Conservation (phyloP, 169 alveolate species). For the Neospora caninum region DNA sequence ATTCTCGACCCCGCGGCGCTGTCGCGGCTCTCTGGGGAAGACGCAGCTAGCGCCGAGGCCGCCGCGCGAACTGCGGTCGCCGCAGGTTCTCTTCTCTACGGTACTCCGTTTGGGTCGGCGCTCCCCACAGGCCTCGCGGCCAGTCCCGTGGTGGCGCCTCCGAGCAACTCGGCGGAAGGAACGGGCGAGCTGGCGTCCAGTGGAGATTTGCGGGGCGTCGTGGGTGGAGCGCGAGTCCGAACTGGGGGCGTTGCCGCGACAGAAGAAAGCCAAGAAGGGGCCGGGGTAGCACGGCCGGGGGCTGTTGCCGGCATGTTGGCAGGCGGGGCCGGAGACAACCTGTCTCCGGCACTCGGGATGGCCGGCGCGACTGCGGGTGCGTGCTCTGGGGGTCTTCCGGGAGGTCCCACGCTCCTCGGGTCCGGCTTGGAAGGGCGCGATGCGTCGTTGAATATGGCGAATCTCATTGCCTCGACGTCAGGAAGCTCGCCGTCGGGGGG, state of each 20-base stretch:
- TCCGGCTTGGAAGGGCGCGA: slow-evolving; percentile 4
- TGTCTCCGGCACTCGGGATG: neutral
- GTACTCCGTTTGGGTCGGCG: neutral
- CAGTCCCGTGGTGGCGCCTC: neutral
- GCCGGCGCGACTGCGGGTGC: neutral
- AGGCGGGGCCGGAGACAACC: neutral
- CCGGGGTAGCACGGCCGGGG: neutral
- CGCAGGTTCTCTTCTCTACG: slow-evolving; percentile 18
- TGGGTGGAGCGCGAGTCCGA: neutral
- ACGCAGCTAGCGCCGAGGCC: neutral
- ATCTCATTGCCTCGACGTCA: neutral
- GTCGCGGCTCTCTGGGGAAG: neutral
- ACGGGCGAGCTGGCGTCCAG: neutral
- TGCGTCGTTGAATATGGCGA: neutral
- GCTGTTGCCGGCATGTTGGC: neutral
- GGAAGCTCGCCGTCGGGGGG: slow-evolving; percentile 8
- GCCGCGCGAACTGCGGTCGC: slow-evolving; percentile 12
- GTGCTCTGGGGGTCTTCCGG: neutral
- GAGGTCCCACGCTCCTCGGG: slow-evolving; percentile 13
- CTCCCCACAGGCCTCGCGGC: neutral
- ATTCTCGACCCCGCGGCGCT: neutral
- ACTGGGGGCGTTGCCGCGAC: neutral
- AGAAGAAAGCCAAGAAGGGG: neutral
- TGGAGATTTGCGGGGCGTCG: neutral
- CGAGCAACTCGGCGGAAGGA: neutral